A percentile compares a stretch with the other conserved stretches of the same genome.
Conservation (phyloP, 2,329 filamentous ascomycete genomes). For the Aspergillus candidus region DNA sequence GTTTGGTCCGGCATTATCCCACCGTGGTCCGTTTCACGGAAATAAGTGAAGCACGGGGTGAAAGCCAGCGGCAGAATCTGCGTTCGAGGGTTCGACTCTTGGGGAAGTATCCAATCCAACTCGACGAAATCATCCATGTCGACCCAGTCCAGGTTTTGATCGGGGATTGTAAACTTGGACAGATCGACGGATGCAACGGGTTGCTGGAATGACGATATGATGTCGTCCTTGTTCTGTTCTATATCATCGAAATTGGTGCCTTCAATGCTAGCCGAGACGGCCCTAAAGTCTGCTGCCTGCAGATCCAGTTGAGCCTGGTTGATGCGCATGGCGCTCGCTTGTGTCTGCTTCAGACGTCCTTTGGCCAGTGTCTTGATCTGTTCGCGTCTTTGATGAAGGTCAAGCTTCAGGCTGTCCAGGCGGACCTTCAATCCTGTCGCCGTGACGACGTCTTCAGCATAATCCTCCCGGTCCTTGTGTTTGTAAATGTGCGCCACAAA, state of each 20-base stretch:
- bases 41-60: constrained; percentile 93
- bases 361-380: constrained; percentile 79
- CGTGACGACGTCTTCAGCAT: constrained; percentile 69
- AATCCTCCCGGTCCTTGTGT: constrained; percentile 90
- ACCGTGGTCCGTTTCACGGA: constrained; percentile 89
- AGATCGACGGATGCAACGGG: constrained; percentile 53
- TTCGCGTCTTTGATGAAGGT: constrained; percentile 88
- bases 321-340: constrained; percentile 90
- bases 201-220: constrained; percentile 51
- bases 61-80: constrained; percentile 90
- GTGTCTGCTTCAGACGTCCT: constrained; percentile 67
- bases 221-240: constrained; percentile 54
- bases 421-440: constrained; percentile 95
- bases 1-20: constrained; percentile 68
- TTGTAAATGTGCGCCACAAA: constrained; percentile 98
- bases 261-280: constrained; percentile 83
- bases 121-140: constrained; percentile 99
- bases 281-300: constrained; percentile 82
- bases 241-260: constrained; percentile 73
- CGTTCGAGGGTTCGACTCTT: constrained; percentile 83
- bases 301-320: constrained; percentile 92
- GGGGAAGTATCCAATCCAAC: constrained; percentile 89
- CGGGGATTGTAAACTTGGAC: constrained; percentile 88
- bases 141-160: constrained; percentile 93
- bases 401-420: constrained; percentile 94